Evolutionary conservation across 176 grass and related monocot genomes (phyloP), one percentile per base, ranked within the genome.

Genomic region (Zoysia japonica): DNA sequence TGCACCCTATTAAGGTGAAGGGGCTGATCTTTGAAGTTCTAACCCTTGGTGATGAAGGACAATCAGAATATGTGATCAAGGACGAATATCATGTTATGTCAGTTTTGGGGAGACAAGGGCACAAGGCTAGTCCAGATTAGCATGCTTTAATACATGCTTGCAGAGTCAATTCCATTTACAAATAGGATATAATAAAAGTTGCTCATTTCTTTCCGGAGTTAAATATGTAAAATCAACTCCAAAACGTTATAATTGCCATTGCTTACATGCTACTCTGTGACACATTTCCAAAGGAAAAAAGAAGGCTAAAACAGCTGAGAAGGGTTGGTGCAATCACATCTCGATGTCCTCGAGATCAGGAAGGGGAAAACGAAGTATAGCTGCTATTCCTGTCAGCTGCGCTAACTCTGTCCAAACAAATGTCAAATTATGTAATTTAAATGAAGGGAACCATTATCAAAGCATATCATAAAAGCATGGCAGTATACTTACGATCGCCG

Each of bases 271-370:
- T 44, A 72, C 28, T 28, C 28, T 28, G 28, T 28, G 0, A 57
- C 60, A 68, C 36, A 54, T 37, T 37, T 0, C 10, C 43, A 19
- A 10, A 13, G 10, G 7, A 2, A 13, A 10, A 19, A 69, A 61
- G 15, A 80, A 15, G 36, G 47, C 47, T 47, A 74, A 68, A 69
- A n/a, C 16, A 68, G 17, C 63, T 63, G 37, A 8, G 0, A 66
- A 66, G 42, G 50, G 28, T 68, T 70, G 46, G 51, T 72, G 44
- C 63, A 3, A 55, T 93, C 93, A 93, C 90, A 95, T 93, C 72
- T 99, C 96, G 3, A 99, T 88, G 87, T 99, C 96, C 49, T 95
- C 90, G 43, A 99, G 87, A 42, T 99, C 79, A 67, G 92, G 90
- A 62, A 99, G 82, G 11, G 96, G 92, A 44, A 88, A 99, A 15